These are phyloP conservation scores for Hemerocallis citrina DNA, from an alignment of 106 monocot species.

Conservation along the genomic window DNA sequence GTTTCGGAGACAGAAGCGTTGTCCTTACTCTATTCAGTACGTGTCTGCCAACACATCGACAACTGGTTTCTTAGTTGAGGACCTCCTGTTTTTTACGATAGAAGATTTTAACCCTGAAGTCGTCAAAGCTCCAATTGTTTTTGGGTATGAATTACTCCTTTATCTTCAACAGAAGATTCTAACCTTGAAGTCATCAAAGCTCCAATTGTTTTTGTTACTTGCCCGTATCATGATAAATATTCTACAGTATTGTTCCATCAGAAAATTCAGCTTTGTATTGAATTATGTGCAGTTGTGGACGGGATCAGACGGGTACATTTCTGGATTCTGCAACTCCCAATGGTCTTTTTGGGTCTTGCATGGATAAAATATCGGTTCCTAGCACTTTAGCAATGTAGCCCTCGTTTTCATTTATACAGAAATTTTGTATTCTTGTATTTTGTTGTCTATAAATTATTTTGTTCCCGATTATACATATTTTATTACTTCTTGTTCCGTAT, in stretches of 20 bases:
- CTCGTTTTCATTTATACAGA: too few species aligned
- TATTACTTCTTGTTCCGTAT: too few species aligned
- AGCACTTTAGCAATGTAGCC: conserved; percentile 70
- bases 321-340: conserved; percentile 74
- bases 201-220: too few species aligned
- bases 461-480: too few species aligned
- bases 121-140: conserved; percentile 37
- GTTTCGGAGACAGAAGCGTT: conserved; percentile 25
- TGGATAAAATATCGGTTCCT: conserved; percentile 71
- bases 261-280: too few species aligned
- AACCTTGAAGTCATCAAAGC: too few species aligned
- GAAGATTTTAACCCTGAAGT: too few species aligned
- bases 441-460: too few species aligned
- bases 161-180: too few species aligned
- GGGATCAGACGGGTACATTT: conserved; percentile 76
- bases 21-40: conserved; percentile 62
- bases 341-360: conserved; percentile 78
- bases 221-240: conserved; percentile 64
- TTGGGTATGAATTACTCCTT: too few species aligned
- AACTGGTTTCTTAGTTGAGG: conserved; percentile 65
- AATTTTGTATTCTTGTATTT: too few species aligned
- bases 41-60: conserved; percentile 69
- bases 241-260: too few species aligned
- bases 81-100: conserved; percentile 59
- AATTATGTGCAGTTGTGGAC: conserved; percentile 53